Evolutionary conservation across 1,139 yeast species (phyloP).

Genomic region (Meyerozyma sp.): DNA sequence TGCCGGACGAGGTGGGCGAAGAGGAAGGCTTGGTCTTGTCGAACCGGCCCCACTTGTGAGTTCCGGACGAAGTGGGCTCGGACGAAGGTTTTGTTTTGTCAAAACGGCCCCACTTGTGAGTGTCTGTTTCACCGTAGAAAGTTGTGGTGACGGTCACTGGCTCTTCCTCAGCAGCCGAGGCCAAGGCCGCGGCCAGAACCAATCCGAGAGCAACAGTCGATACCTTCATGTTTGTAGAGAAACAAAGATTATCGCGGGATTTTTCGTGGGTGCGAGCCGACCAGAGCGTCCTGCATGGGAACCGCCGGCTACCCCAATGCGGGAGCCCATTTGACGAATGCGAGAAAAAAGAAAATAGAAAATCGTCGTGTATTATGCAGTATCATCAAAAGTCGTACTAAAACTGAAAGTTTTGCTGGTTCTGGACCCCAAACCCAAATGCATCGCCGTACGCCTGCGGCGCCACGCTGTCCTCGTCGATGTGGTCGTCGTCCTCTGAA

Average conservation of each 20-base stretch:
- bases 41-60: slow-evolving; percentile 10
- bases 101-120: slow-evolving; percentile 47
- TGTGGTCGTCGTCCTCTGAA: slow-evolving; percentile 72
- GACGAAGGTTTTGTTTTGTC: slow-evolving; percentile 40
- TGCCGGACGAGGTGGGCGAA: slow-evolving; percentile 6
- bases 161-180: slow-evolving; percentile 14
- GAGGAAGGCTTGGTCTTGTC: slow-evolving; percentile 13
- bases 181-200: slow-evolving; percentile 11
- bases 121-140: slow-evolving; percentile 13
- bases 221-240: background rate
- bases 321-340: background rate
- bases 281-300: too few relatives aligned
- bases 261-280: background rate
- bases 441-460: slow-evolving; percentile 82
- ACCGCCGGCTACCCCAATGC: background rate
- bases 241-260: slow-evolving; percentile 1
- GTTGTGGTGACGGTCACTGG: slow-evolving; percentile 23
- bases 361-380: slow-evolving; percentile 1
- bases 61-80: slow-evolving; percentile 20
- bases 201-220: slow-evolving; percentile 4
- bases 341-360: background rate
- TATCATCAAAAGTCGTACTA: slow-evolving; percentile 10
- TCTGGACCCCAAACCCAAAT: slow-evolving; percentile 75
- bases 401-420: slow-evolving; percentile 47
- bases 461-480: slow-evolving; percentile 73